Conservation (phyloP, 2,329 filamentous ascomycete genomes). For the Colletotrichum viniferum region DNA sequence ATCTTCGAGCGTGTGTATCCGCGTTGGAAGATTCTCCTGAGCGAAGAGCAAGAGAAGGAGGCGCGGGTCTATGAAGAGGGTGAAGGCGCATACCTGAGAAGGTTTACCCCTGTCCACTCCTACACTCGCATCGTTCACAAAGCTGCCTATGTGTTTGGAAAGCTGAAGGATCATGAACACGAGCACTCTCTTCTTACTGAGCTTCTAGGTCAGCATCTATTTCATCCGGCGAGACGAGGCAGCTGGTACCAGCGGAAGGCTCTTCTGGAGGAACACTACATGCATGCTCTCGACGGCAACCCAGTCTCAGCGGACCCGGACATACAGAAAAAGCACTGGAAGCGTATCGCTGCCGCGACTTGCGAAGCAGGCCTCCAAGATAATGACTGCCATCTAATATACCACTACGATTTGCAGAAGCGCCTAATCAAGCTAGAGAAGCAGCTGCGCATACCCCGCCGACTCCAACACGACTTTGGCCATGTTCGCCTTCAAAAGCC, state of each 20-base stretch:
- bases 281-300: conserved; percentile 65
- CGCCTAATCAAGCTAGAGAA: conserved; percentile 91
- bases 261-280: conserved; percentile 93
- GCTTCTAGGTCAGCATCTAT: conserved; percentile 79
- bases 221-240: conserved; percentile 83
- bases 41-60: conserved; percentile 80
- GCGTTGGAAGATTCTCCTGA: conserved; percentile 77
- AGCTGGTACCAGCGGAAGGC: conserved; percentile 97
- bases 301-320: conserved; percentile 41
- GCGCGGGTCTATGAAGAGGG: conserved; percentile 77
- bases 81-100: conserved; percentile 86
- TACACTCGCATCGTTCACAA: conserved; percentile 95
- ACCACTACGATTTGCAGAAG: conserved; percentile 94
- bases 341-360: conserved; percentile 73
- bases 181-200: conserved; percentile 79
- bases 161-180: conserved; percentile 78
- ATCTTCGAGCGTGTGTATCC: conserved; percentile 78
- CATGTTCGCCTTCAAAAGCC: conserved; percentile 82
- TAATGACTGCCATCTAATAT: conserved; percentile 86
- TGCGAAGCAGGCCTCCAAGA: conserved; percentile 90
- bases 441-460: conserved; percentile 78
- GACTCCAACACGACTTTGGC: conserved; percentile 90
- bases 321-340: conserved; percentile 82
- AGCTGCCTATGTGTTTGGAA: conserved; percentile 76
- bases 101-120: conserved; percentile 90